phyloP scores from a whole-genome alignment of 306 rosid species.

The Castanea crenata region DNA sequence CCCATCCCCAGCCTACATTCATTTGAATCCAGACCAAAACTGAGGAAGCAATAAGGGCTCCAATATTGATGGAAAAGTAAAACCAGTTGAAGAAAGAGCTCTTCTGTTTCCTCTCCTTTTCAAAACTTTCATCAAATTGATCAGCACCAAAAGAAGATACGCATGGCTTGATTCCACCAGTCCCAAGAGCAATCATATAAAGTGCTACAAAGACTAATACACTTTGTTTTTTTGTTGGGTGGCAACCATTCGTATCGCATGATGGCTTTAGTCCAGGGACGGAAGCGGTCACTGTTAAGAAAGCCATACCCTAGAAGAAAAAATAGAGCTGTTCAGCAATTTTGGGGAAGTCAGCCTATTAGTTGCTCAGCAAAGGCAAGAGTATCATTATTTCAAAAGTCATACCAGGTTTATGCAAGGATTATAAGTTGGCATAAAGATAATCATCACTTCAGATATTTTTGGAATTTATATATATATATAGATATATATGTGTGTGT shows the following conservation, averaged over 20 bases:
- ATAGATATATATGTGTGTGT: no score
- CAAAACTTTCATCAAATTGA: conserved; percentile 72
- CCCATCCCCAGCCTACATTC: conserved; percentile 93
- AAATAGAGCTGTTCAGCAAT: conserved; percentile 4
- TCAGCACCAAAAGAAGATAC: conserved; percentile 88
- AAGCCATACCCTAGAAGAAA: conserved; percentile 50
- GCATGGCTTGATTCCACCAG: conserved; percentile 91
- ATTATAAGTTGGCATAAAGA: no score
- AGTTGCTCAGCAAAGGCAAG: no score
- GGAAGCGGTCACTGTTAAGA: conserved; percentile 61
- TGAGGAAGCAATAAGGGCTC: conserved; percentile 73
- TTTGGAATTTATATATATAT: no score
- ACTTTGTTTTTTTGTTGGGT: conserved; percentile 47
- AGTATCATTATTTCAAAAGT: no score
- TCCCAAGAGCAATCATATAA: conserved; percentile 80
- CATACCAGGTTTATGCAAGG: not conserved
- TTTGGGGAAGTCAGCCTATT: not conserved
- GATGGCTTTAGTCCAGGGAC: conserved; percentile 57
- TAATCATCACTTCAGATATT: no score
- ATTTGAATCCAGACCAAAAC: conserved; percentile 78
- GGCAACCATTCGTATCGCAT: conserved; percentile 50
- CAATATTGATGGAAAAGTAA: conserved; percentile 77
- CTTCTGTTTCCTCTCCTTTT: conserved; percentile 54
- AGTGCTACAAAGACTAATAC: conserved; percentile 51
- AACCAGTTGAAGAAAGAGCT: conserved; percentile 88